Conservation (phyloP, 2,329 filamentous ascomycete genomes). For the Zymoseptoria ardabiliae region DNA sequence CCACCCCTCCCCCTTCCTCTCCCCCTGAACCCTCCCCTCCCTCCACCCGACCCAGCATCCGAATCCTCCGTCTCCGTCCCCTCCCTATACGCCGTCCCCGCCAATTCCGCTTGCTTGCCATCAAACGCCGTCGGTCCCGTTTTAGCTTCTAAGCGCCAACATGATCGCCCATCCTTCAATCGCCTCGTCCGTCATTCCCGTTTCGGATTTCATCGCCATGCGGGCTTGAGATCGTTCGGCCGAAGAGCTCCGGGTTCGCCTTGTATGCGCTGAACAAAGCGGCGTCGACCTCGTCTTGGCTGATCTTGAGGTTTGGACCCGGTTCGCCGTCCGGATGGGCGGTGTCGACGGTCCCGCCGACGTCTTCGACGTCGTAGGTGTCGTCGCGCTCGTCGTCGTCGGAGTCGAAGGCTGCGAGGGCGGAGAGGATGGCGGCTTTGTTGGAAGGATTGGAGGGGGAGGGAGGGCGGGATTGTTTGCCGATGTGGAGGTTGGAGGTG, state of each 20-base stretch:
- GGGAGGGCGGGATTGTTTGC: conserved; percentile 50
- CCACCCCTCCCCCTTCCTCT: conserved; percentile 47
- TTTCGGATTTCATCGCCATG: conserved; percentile 60
- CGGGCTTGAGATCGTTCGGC: conserved; percentile 59
- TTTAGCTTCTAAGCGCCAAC: conserved; percentile 64
- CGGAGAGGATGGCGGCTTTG: conserved; percentile 82
- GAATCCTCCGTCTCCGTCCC: conserved; percentile 53
- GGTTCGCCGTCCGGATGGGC: conserved; percentile 45
- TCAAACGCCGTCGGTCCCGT: conserved; percentile 51
- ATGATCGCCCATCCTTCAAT: conserved; percentile 94
- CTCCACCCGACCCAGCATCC: conserved; percentile 36
- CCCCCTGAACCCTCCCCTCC: conserved; percentile 36
- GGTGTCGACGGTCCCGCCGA: conserved; percentile 78
- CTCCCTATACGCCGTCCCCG: conserved; percentile 57
- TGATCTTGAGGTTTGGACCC: conserved; percentile 36
- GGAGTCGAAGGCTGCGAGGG: conserved; percentile 79
- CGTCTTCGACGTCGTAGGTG: conserved; percentile 87
- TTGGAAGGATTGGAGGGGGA: conserved; percentile 60
- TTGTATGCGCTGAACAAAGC: conserved; percentile 66
- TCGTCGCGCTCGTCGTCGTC: conserved; percentile 97
- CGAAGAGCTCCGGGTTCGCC: conserved; percentile 58
- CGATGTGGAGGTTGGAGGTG: conserved; percentile 66
- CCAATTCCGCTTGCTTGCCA: conserved; percentile 59
- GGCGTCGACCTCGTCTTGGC: conserved; percentile 53
- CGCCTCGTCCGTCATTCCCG: conserved; percentile 84